Percentiles rank a stretch among this genome's conserved stretches.
Evolutionary conservation across 2,329 filamentous ascomycete species (phyloP).

Genomic region (Aspergillus japonicus): DNA sequence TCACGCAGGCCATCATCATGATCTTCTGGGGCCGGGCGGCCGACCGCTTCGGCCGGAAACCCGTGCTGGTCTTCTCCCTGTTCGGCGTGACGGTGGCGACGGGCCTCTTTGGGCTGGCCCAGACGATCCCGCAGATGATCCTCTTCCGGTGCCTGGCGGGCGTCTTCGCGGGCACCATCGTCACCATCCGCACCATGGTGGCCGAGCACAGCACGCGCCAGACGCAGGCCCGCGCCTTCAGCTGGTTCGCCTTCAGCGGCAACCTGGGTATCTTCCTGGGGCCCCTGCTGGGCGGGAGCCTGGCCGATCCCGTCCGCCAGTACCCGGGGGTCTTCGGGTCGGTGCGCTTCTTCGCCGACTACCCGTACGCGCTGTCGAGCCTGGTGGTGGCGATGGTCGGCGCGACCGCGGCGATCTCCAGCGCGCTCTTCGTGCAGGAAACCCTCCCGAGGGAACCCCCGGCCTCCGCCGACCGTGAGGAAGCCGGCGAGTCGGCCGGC

Average conservation of each 20-base stretch:
- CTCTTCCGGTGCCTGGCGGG: slow-evolving; percentile 69
- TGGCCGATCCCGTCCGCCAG: slow-evolving; percentile 66
- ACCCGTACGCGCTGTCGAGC: slow-evolving; percentile 65
- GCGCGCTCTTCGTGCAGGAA: slow-evolving; percentile 56
- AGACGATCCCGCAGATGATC: slow-evolving; percentile 62
- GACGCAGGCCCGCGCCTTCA: slow-evolving; percentile 72
- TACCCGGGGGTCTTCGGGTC: slow-evolving; percentile 60
- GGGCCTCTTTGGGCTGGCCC: slow-evolving; percentile 67
- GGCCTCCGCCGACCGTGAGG: background rate
- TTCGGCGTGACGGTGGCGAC: slow-evolving; percentile 62
- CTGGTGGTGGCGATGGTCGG: slow-evolving; percentile 59
- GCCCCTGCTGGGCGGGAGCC: slow-evolving; percentile 62
- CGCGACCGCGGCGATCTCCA: slow-evolving; percentile 50
- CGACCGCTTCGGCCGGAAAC: slow-evolving; percentile 70
- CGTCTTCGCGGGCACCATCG: slow-evolving; percentile 69
- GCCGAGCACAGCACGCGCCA: slow-evolving; percentile 67
- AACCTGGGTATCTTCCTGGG: slow-evolving; percentile 75
- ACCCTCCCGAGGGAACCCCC: slow-evolving; percentile 47
- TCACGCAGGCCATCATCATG: slow-evolving; percentile 74
- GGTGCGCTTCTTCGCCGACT: slow-evolving; percentile 59
- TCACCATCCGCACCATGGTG: slow-evolving; percentile 76
- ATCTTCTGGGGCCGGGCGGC: slow-evolving; percentile 64
- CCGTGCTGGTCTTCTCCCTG: slow-evolving; percentile 67
- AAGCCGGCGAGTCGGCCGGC: background rate
- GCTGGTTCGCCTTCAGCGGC: slow-evolving; percentile 71